Evolutionary conservation across 2,329 filamentous ascomycete genomes (phyloP), one percentile per base, ranked within the genome.

Genomic region (Didymosphaeria variabile): DNA sequence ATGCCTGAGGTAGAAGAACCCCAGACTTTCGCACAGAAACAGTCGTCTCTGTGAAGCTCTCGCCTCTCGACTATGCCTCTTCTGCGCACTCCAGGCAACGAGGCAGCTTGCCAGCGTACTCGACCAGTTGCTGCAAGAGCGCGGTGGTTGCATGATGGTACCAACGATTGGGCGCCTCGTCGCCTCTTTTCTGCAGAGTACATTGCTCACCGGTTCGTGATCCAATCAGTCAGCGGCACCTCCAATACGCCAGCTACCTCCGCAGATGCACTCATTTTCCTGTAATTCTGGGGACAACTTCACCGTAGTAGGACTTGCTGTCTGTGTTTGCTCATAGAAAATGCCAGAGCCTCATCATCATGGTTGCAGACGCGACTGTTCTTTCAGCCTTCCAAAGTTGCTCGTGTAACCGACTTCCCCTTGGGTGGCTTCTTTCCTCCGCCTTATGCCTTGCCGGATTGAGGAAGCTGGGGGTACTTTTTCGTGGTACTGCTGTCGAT

Each of bases 401-500:
- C 36, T 19, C 32, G 32, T 54, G 15, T 19, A 44, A 50, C 32
- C 53, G 51, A 53, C 8, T 21, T 23, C 42, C 17, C 17, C 23
- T 26, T 10, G 3, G 36, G 54, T 47, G 55, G 40, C 54, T 21
- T 36, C 38, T 34, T 6, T 51, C 19, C 13, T 46, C 56, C 23
- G 47, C 44, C 52, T 47, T n/a, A 59, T 58, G 56, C 52, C 51
- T 53, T 62, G 51, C 23, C 13, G 1, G 36, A n/a, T 56, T 46
- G 52, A 56, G 23, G 8, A 7, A 23, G 3, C 21, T 23, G 19
- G 10, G 29, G 9, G 45, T 46, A 40, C 13, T 23, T 45, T 49
- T 34, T 8, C 5, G 8, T 62, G 60, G 60, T 62, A 40, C 40
- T 62, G 60, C 29, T 55, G 60, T 21, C 38, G 40, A 23, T 62